Conservation (phyloP, 1,139 yeast species). For the Kodamaea plutei region DNA sequence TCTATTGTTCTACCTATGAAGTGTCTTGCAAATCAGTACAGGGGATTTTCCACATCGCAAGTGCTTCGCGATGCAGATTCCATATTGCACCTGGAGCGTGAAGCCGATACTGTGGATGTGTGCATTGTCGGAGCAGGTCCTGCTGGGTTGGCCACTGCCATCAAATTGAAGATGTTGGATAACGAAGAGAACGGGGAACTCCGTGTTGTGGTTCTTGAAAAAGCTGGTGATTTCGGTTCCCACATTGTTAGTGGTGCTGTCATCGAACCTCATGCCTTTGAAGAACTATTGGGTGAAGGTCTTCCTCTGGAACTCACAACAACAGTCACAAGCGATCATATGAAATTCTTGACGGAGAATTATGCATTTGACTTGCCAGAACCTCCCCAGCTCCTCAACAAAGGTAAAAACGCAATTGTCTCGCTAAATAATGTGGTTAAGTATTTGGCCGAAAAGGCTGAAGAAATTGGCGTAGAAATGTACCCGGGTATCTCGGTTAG, state of each 20-base stretch:
- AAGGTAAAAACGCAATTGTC: conserved; percentile 78
- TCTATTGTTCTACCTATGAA: too few species aligned
- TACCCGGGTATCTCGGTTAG: conserved; percentile 91
- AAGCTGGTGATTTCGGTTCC: conserved; percentile 87
- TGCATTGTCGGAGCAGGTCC: conserved; percentile 98
- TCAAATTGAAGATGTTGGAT: conserved; percentile 80
- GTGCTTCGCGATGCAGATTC: too few species aligned
- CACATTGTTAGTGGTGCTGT: conserved; percentile 95
- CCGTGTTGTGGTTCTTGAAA: conserved; percentile 84
- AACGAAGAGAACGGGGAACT: conserved; percentile 65
- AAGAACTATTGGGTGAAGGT: conserved; percentile 84
- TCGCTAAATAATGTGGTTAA: conserved; percentile 79
- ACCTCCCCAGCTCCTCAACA: conserved; percentile 86
- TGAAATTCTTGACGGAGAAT: conserved; percentile 62
- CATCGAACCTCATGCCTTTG: conserved; percentile 80
- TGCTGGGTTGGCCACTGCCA: conserved; percentile 94
- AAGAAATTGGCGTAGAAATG: conserved; percentile 87
- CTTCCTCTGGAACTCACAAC: conserved; percentile 74
- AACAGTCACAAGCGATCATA: conserved; percentile 61
- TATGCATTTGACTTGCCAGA: conserved; percentile 73
- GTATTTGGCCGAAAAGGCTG: conserved; percentile 84
- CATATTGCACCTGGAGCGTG: conserved; percentile 64
- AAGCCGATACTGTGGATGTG: conserved; percentile 82
- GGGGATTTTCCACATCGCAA: too few species aligned
- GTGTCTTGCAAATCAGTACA: too few species aligned